A percentile compares a stretch with the other conserved stretches of the same genome.
Conservation (phyloP, 345 rosid species). For the Cardiospermum halicacabum region DNA sequence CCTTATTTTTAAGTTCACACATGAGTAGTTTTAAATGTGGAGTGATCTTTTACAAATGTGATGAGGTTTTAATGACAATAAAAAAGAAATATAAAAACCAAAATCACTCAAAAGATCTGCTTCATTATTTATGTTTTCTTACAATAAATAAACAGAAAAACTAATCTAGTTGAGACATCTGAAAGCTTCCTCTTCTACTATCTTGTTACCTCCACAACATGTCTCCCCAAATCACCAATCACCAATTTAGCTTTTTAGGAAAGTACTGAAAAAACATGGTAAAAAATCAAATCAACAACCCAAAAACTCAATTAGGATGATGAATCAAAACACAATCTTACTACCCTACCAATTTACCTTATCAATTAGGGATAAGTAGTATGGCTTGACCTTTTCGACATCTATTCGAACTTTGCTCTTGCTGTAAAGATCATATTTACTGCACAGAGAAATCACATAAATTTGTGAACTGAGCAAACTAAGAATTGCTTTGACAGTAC, state of each 20-base stretch:
- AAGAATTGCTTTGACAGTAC: neutral
- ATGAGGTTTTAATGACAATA: no score
- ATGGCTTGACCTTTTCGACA: slow-evolving; percentile 52
- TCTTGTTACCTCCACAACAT: no score
- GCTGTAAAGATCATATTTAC: slow-evolving; percentile 65
- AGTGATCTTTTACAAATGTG: no score
- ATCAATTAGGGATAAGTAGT: slow-evolving; percentile 40
- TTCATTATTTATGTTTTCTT: no score
- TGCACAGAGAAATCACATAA: slow-evolving; percentile 7
- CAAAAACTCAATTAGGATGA: neutral
- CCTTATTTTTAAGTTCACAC: no score
- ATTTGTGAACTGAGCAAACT: neutral
- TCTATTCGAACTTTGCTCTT: slow-evolving; percentile 51
- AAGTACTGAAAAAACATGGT: slow-evolving; percentile 21
- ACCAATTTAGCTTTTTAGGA: slow-evolving; percentile 30
- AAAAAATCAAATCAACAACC: neutral
- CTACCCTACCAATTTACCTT: slow-evolving; percentile 28
- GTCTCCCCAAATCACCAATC: neutral
- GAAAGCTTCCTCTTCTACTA: no score
- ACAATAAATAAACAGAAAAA: no score
- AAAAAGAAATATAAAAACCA: no score
- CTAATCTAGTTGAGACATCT: no score
- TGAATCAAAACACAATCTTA: neutral
- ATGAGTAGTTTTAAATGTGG: no score
- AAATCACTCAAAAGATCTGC: no score